Evolutionary conservation across 2,329 filamentous ascomycete species (phyloP), one percentile per base, ranked within the genome.

Genomic region (Aquanectria penicillioides): DNA sequence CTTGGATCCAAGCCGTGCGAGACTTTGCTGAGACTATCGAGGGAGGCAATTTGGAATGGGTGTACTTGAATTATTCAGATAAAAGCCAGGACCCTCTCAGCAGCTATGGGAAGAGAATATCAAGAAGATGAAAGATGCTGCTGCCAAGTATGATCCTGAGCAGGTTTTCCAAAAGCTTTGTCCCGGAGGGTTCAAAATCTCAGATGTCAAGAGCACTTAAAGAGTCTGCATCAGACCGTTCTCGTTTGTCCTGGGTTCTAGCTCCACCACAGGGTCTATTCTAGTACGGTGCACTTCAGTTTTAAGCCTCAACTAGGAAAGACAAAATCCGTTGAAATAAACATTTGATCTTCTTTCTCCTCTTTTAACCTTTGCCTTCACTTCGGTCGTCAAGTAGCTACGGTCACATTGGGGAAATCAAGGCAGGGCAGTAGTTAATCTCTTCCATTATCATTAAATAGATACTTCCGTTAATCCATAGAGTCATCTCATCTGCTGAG

Each of bases 111-210:
- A 26, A 5, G 63, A 63, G 11, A 71, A 70, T 5, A 29, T 70
- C 0, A 54, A 25, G 26, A 59, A 59, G 23, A 67, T 71, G 52
- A 61, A 56, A 17, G 50, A 67, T 8, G 59, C 60, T 0, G 62
- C 63, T 0, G 51, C 47, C 1, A 70, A 70, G 4, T 62, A 67
- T 7, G 73, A 74, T 38, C 63, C 72, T 2, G 59, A 63, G 12
- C 60, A 71, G 17, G 51, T 72, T 10, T 66, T 76, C 4, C 70
- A 74, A 23, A 67, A 54, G 11, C 10, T 59, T 10, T 53, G 57
- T 2, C 63, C 63, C n/a, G 63, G 65, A 10, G 65, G 65, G 0
- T 68, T 68, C 8, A 68, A 68, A 29, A 49, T 67, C 2, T 66
- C 61, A 2, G 40, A 68, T 5, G 66, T 75, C 18, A 25, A 26